A percentile compares a stretch with the other conserved stretches of the same genome.
Evolutionary conservation across 352 stramenopile species (phyloP).

Genomic region (Pythium biforme): DNA sequence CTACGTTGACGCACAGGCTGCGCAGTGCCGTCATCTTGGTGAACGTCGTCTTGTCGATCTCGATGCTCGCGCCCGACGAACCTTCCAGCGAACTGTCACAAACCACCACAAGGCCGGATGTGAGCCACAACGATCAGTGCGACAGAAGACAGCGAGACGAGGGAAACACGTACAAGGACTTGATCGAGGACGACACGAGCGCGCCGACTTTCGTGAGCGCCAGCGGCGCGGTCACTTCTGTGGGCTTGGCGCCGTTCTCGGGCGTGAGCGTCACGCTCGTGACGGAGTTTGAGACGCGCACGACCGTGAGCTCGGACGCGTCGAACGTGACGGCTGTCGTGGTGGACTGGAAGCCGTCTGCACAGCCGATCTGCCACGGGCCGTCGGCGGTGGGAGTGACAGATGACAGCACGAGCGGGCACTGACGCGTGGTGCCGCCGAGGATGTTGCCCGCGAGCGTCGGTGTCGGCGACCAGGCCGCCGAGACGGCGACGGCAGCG

Average conservation of each 20-base stretch:
- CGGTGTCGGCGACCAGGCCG: neutral
- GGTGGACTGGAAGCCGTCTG: neutral
- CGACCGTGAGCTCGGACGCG: slow-evolving; percentile 11
- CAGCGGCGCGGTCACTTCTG: slow-evolving; percentile 1
- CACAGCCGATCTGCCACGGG: slow-evolving; percentile 14
- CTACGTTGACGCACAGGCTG: neutral
- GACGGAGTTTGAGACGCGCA: slow-evolving; percentile 1
- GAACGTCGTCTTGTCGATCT: slow-evolving; percentile 14
- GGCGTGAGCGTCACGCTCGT: slow-evolving; percentile 4
- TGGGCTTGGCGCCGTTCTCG: neutral
- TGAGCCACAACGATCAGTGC: neutral
- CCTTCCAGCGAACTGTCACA: neutral
- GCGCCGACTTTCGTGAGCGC: slow-evolving; percentile 6
- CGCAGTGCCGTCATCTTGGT: slow-evolving; percentile 14
- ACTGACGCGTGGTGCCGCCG: neutral
- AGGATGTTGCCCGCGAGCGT: neutral
- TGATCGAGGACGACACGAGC: slow-evolving; percentile 8
- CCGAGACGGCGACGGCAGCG: neutral
- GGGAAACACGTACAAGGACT: slow-evolving; percentile 7
- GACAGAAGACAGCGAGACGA: neutral
- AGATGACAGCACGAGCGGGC: neutral
- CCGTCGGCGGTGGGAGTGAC: neutral
- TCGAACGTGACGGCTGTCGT: slow-evolving; percentile 7
- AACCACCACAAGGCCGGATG: no score
- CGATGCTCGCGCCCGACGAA: neutral